A percentile compares a stretch with the other conserved stretches of the same genome.
Conservation (phyloP, 495 filamentous ascomycete genomes). For the Xylaria venustula region DNA sequence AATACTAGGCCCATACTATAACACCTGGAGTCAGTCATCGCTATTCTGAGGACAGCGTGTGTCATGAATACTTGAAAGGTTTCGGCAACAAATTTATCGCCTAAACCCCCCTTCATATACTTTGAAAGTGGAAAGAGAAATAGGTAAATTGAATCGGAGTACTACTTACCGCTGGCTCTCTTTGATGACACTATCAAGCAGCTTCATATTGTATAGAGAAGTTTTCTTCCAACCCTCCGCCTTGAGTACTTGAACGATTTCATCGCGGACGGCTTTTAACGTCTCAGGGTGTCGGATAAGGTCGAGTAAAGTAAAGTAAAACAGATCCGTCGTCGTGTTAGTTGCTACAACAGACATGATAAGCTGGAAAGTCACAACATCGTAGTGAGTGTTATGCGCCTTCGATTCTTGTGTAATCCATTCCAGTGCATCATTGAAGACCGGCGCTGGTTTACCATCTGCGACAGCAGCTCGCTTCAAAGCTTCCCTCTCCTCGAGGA, state of each 20-base stretch:
- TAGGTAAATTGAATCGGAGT: too few species aligned
- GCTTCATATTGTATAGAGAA: slow-evolving; percentile 50
- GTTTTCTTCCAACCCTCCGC: slow-evolving; percentile 45
- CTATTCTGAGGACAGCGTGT: too few species aligned
- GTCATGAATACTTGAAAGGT: too few species aligned
- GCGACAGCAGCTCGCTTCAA: slow-evolving; percentile 16
- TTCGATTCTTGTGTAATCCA: slow-evolving; percentile 35
- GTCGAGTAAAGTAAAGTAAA: slow-evolving; percentile 36
- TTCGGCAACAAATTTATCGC: too few species aligned
- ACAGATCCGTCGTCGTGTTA: slow-evolving; percentile 38
- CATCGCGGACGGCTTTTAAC: slow-evolving; percentile 33
- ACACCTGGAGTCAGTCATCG: background rate
- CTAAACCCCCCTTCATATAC: too few species aligned
- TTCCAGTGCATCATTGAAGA: slow-evolving; percentile 34
- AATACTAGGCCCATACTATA: slow-evolving; percentile 34
- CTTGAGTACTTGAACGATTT: slow-evolving; percentile 32
- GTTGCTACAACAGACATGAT: slow-evolving; percentile 27
- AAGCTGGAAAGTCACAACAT: slow-evolving; percentile 29
- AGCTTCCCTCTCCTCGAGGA: slow-evolving; percentile 26
- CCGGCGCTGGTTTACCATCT: slow-evolving; percentile 11
- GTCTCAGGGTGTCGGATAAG: slow-evolving; percentile 37
- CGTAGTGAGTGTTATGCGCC: slow-evolving; percentile 18
- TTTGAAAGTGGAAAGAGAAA: too few species aligned
- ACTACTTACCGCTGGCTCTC: slow-evolving; percentile 32
- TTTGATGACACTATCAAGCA: slow-evolving; percentile 53